These are phyloP conservation scores for Botrytis elliptica DNA, from an alignment of 2,329 filamentous ascomycete genomes.

Conservation along the genomic window DNA sequence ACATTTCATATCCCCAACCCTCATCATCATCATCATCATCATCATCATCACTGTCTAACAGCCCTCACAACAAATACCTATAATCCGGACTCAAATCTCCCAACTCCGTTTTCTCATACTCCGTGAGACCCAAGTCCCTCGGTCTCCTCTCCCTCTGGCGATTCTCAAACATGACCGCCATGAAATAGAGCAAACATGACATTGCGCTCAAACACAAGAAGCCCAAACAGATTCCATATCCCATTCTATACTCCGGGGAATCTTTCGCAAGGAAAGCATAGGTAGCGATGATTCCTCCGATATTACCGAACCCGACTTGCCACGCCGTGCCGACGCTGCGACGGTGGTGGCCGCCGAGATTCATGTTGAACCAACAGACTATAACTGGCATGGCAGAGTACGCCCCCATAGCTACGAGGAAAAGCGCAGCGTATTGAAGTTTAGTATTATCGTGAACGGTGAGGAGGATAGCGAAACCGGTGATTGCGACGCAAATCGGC, in stretches of 20 bases:
- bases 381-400: conserved; percentile 91
- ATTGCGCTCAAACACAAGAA: conserved; percentile 69
- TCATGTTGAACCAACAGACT: conserved; percentile 82
- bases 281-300: conserved; percentile 75
- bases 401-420: conserved; percentile 74
- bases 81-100: conserved; percentile 42
- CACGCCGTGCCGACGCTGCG: conserved; percentile 70
- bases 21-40: neutral
- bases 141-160: conserved; percentile 51
- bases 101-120: conserved; percentile 57
- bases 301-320: conserved; percentile 77
- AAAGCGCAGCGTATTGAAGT: conserved; percentile 76
- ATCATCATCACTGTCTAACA: neutral
- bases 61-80: conserved; percentile 34
- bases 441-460: conserved; percentile 64
- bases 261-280: conserved; percentile 68
- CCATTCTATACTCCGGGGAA: conserved; percentile 65
- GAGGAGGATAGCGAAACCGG: conserved; percentile 74
- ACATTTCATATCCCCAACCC: neutral
- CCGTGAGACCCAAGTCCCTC: conserved; percentile 51
- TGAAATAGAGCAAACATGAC: conserved; percentile 59
- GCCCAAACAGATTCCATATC: conserved; percentile 74
- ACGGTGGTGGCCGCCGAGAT: conserved; percentile 69
- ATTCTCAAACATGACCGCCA: conserved; percentile 61
- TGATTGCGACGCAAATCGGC: conserved; percentile 66